phyloP scores from a whole-genome alignment of 805 yeast genomes.

The Saccharomyces kudriavzevii region DNA sequence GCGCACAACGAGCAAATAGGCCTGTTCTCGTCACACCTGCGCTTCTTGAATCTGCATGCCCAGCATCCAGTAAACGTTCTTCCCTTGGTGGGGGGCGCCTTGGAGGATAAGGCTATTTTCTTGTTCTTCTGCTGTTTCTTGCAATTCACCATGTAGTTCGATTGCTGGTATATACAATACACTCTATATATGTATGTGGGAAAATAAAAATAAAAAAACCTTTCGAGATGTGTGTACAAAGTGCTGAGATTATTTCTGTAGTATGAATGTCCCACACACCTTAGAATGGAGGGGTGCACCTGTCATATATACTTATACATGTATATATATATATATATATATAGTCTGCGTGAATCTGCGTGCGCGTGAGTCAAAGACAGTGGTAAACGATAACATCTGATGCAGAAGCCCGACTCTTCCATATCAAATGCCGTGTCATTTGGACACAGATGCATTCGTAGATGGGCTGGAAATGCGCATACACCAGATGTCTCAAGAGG shows the following conservation, averaged over 20 bases:
- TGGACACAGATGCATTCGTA: background rate
- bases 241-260: background rate
- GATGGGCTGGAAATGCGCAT: background rate
- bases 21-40: conserved; percentile 26
- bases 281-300: background rate
- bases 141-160: background rate
- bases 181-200: background rate
- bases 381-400: background rate
- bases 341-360: background rate
- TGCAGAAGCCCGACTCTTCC: background rate
- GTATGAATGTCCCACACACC: background rate
- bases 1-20: conserved; percentile 26
- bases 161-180: background rate
- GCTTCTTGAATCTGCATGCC: conserved; percentile 29
- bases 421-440: background rate
- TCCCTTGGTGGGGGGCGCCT: conserved; percentile 7
- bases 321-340: background rate
- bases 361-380: background rate
- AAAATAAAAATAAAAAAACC: background rate
- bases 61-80: conserved; percentile 31
- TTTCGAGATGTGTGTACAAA: background rate
- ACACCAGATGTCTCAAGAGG: background rate
- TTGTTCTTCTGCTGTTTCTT: background rate
- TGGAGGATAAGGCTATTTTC: background rate
- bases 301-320: background rate